Percentiles rank a stretch among this genome's conserved stretches.
phyloP scores from a whole-genome alignment of 176 grass and related monocot genomes.

The Ensete ventricosum region DNA sequence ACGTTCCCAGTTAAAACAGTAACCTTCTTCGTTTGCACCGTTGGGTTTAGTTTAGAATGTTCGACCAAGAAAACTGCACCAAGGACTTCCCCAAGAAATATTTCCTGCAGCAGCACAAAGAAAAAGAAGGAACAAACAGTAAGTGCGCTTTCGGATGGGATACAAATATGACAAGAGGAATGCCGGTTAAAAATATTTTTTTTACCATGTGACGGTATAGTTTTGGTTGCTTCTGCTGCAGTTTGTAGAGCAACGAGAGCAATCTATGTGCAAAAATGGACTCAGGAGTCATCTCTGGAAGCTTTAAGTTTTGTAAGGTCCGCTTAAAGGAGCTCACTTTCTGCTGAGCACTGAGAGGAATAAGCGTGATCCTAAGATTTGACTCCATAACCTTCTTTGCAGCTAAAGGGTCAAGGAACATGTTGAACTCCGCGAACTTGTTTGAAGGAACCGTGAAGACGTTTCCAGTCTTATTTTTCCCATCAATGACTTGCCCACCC shows the following conservation, averaged over 20 bases:
- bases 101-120: conserved; percentile 35
- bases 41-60: conserved; percentile 31
- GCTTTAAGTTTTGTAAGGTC: conserved; percentile 32
- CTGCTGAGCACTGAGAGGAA: conserved; percentile 56
- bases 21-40: conserved; percentile 30
- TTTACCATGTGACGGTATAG: conserved; percentile 64
- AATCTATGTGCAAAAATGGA: conserved; percentile 42
- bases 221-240: conserved; percentile 33
- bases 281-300: conserved; percentile 43
- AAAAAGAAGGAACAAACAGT: neutral
- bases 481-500: conserved; percentile 53
- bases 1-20: conserved; percentile 29
- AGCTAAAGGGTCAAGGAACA: conserved; percentile 76
- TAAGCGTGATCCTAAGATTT: conserved; percentile 41
- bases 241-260: conserved; percentile 39
- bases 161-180: neutral
- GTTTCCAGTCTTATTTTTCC: conserved; percentile 42
- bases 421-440: conserved; percentile 58
- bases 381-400: conserved; percentile 54
- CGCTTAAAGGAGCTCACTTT: conserved; percentile 48
- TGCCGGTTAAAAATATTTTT: neutral
- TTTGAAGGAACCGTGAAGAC: conserved; percentile 59
- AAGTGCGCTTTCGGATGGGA: neutral
- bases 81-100: conserved; percentile 75
- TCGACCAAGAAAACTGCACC: conserved; percentile 68